phyloP scores from a whole-genome alignment of 257 asterid genomes.

The Ocimum tenuiflorum region DNA sequence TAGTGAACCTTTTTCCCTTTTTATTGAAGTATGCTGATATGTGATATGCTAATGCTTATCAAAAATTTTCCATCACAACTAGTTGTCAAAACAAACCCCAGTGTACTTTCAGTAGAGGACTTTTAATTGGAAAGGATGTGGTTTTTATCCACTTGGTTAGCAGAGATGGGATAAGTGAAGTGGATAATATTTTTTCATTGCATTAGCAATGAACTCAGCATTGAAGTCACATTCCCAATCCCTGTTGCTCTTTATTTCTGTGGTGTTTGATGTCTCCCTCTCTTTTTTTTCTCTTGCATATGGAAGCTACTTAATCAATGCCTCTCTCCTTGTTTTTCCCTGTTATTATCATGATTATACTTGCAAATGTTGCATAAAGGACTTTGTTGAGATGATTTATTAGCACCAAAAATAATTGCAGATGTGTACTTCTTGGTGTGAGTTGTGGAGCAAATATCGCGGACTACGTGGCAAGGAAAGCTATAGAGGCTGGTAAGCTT shows the following conservation, averaged over 20 bases:
- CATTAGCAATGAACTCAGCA: neutral
- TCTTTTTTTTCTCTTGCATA: neutral
- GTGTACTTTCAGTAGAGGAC: neutral
- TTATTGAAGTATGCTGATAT: neutral
- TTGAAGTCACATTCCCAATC: neutral
- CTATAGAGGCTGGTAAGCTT: slow-evolving; percentile 67
- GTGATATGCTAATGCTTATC: neutral
- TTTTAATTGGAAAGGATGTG: neutral
- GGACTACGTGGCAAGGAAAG: slow-evolving; percentile 64
- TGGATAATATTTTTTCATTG: neutral
- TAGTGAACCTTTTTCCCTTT: neutral
- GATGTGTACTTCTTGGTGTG: slow-evolving; percentile 90
- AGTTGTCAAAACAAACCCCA: neutral
- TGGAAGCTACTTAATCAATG: neutral
- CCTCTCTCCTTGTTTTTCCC: neutral
- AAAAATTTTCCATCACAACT: neutral
- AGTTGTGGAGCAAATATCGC: slow-evolving; percentile 89
- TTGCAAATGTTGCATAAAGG: neutral
- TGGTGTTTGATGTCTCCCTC: neutral
- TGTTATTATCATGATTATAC: neutral
- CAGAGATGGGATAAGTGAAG: neutral
- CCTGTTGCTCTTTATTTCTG: neutral
- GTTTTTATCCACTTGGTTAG: neutral
- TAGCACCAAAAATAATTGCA: slow-evolving; percentile 24
- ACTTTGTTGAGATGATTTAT: slow-evolving; percentile 5